These are phyloP conservation scores for Rhodotorula toruloides DNA, from an alignment of 768 basidiomycete genomes.

Conservation along the genomic window DNA sequence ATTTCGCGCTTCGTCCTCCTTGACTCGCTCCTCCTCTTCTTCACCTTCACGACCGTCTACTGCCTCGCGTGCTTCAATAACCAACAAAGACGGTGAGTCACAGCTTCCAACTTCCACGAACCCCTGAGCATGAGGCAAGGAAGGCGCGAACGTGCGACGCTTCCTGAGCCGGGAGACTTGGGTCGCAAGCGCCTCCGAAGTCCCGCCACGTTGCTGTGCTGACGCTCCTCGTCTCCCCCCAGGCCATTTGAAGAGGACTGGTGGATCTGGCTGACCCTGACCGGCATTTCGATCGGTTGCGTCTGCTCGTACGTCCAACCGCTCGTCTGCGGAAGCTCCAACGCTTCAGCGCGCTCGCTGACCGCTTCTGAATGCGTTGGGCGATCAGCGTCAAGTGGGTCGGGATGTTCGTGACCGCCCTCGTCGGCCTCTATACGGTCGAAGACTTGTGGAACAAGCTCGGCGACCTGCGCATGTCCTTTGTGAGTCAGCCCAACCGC, in stretches of 20 bases:
- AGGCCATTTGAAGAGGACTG: constrained; percentile 93
- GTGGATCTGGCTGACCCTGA: constrained; percentile 93
- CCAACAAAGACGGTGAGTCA: constrained; percentile 79
- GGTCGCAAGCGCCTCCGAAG: too few species aligned
- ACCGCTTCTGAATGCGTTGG: too few species aligned
- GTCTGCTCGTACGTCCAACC: constrained; percentile 74
- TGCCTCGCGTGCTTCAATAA: constrained; percentile 95
- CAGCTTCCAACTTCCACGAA: background rate
- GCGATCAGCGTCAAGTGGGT: constrained; percentile 80
- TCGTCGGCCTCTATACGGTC: constrained; percentile 92
- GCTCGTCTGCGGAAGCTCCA: constrained; percentile 6
- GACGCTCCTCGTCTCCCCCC: too few species aligned
- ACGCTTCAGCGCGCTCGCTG: background rate
- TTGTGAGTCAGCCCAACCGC: constrained; percentile 51
- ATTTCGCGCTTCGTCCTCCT: constrained; percentile 96
- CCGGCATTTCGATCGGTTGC: constrained; percentile 89
- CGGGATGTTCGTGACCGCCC: constrained; percentile 86
- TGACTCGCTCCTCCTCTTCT: constrained; percentile 98
- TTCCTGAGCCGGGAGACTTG: too few species aligned
- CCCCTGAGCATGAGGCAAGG: too few species aligned
- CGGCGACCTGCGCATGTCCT: constrained; percentile 85
- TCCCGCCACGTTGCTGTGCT: too few species aligned
- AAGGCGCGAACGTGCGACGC: too few species aligned
- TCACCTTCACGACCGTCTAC: constrained; percentile 94
- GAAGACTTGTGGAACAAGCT: constrained; percentile 99